Conservation (phyloP, 805 yeast species). For the Saccharomycopsis schoenii region DNA sequence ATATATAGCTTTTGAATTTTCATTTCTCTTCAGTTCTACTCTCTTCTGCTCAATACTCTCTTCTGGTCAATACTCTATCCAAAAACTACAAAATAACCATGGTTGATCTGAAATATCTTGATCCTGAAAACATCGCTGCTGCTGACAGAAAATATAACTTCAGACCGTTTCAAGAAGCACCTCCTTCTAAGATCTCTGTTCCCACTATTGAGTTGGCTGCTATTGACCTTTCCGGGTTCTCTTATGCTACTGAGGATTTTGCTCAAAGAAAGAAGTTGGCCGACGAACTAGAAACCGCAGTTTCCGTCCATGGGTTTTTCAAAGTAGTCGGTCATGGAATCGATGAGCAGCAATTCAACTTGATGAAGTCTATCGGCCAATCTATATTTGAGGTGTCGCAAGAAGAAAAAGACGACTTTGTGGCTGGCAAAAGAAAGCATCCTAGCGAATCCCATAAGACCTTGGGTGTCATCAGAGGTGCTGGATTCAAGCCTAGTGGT, state of each 20-base stretch:
- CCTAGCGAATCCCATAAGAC: constrained; percentile 24
- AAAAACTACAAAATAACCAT: neutral
- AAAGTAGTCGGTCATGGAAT: constrained; percentile 20
- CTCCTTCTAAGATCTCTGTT: constrained; percentile 12
- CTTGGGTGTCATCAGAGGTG: constrained; percentile 32
- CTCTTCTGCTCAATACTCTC: neutral
- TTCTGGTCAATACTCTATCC: neutral
- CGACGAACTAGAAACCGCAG: constrained; percentile 28
- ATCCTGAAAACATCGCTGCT: neutral
- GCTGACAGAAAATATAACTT: neutral
- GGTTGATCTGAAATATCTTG: neutral
- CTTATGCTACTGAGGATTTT: constrained; percentile 30
- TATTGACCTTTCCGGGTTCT: constrained; percentile 30
- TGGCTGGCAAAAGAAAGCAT: constrained; percentile 27
- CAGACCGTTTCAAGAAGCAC: constrained; percentile 25
- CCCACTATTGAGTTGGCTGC: constrained; percentile 9
- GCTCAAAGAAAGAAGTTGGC: constrained; percentile 27
- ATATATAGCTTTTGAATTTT: too few species aligned
- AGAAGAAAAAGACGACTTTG: constrained; percentile 22
- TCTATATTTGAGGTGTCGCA: constrained; percentile 24
- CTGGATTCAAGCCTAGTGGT: constrained; percentile 34
- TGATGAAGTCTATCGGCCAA: constrained; percentile 24
- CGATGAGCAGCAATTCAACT: constrained; percentile 20
- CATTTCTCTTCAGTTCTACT: neutral
- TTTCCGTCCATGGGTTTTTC: constrained; percentile 36